Conservation (phyloP, 306 rosid species). For the Cajanus cajan region DNA sequence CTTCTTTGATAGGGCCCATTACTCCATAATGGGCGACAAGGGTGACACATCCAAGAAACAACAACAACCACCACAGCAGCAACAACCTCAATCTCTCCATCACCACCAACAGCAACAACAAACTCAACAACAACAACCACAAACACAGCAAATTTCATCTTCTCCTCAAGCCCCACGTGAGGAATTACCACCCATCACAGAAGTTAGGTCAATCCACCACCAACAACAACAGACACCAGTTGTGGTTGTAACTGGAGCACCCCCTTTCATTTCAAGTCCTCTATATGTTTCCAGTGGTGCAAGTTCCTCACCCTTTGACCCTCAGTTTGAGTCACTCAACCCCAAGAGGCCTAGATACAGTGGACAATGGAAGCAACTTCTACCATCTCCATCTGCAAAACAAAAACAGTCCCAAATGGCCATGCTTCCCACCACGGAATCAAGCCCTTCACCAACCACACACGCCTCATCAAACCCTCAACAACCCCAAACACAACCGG, state of each 20-base stretch:
- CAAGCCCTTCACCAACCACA: constrained; percentile 63
- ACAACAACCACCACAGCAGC: constrained; percentile 28
- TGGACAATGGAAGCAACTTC: constrained; percentile 90
- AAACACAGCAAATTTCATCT: constrained; percentile 52
- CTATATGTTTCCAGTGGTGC: constrained; percentile 55
- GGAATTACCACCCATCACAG: constrained; percentile 37
- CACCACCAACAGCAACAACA: constrained; percentile 38
- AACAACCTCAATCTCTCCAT: constrained; percentile 27
- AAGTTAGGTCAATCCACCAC: constrained; percentile 41
- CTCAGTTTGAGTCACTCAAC: constrained; percentile 56
- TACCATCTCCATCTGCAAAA: constrained; percentile 66
- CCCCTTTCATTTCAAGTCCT: constrained; percentile 56
- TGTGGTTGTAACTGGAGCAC: constrained; percentile 31
- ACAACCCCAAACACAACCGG: constrained; percentile 18
- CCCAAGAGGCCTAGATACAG: constrained; percentile 73
- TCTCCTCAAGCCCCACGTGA: constrained; percentile 58
- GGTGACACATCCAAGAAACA: constrained; percentile 65
- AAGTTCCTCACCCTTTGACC: constrained; percentile 55
- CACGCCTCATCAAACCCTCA: constrained; percentile 32
- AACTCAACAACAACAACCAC: constrained; percentile 34
- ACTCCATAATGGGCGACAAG: constrained; percentile 60
- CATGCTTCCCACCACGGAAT: constrained; percentile 46
- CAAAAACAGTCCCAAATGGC: constrained; percentile 51
- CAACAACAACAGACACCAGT: constrained; percentile 30
- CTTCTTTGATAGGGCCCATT: constrained; percentile 41